Percentiles rank a stretch among this genome's conserved stretches.
phyloP scores from a whole-genome alignment of 2,329 filamentous ascomycete genomes.

The Talaromyces piceae region DNA sequence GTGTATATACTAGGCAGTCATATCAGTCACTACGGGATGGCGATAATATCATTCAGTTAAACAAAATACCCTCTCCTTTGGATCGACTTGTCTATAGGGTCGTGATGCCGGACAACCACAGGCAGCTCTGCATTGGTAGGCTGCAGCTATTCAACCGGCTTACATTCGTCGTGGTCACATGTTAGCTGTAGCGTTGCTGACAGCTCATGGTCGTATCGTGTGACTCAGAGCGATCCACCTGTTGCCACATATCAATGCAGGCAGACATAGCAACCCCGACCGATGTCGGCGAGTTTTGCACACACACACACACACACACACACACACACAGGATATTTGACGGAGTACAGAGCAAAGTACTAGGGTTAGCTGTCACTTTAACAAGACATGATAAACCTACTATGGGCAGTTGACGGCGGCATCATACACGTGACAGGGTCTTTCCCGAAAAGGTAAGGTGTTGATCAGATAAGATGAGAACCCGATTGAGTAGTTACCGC shows the following conservation, averaged over 20 bases:
- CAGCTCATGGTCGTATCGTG: neutral
- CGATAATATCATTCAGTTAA: no score
- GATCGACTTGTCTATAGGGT: neutral
- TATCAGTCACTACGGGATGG: neutral
- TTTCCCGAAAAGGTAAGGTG: slow-evolving; percentile 8
- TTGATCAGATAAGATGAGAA: slow-evolving; percentile 31
- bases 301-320: no score
- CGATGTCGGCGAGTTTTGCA: neutral
- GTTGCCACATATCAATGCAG: neutral
- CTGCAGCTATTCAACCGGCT: neutral
- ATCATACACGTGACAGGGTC: neutral
- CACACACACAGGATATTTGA: no score
- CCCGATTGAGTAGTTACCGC: neutral
- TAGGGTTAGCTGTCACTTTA: no score
- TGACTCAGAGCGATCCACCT: neutral
- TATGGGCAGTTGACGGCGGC: neutral
- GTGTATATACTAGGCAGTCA: neutral
- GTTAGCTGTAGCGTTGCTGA: neutral
- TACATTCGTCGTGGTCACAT: neutral
- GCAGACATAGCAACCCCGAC: neutral
- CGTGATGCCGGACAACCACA: neutral
- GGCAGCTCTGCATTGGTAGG: neutral
- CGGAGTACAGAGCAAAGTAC: no score
- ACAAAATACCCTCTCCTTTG: no score
- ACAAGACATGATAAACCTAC: neutral